Evolutionary conservation across 345 rosid species (phyloP), one percentile per base, ranked within the genome.

Genomic region (Combretum micranthum): DNA sequence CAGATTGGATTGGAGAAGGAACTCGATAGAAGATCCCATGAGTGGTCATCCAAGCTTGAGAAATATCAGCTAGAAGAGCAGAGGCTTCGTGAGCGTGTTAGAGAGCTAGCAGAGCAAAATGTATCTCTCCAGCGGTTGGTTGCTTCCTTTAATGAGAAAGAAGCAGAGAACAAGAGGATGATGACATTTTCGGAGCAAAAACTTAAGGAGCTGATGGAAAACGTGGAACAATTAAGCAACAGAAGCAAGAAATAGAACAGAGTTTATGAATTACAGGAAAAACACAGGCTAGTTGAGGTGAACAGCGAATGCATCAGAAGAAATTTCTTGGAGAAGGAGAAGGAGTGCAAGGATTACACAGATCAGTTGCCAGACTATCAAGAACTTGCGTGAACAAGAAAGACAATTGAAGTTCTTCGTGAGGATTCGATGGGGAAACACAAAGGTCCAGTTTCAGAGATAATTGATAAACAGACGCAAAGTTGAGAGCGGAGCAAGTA

Each of bases 31-130:
- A 85, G 99, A 75, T 94, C 97, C 19, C 78, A 80, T 67, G 97
- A 83, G 50, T 94, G 99, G 97, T 83, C 88, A 23, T 61, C 68
- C 18, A 94, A 83, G 80, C 88, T 90, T 52, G 88, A 90, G 71
- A 94, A 84, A 47, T 87, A 80, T 61, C 90, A 77, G 44, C 61
- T 68, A 22, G 99, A 94, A 76, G 99, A 94, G 77, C 81, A 77
- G 69, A 90, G 88, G 77, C 92, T 90, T 52, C 87, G 96, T 42
- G 97, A 90, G 48, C 84, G 97, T 42, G 95, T 90, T 44, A 74
- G 99, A 60, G 97, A 94, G 79, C 87, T 94, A 44, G 97, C 97
- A 17, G 99, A 90, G 77, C 90, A 90, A 44, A 94, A 94, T 63
- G 99, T 94, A 64, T 75, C 95, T 17, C 88, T 94, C 53, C 99